These are phyloP conservation scores for Aspergillus quadrilineatus DNA, from an alignment of 2,329 filamentous ascomycete genomes.

Conservation along the genomic window DNA sequence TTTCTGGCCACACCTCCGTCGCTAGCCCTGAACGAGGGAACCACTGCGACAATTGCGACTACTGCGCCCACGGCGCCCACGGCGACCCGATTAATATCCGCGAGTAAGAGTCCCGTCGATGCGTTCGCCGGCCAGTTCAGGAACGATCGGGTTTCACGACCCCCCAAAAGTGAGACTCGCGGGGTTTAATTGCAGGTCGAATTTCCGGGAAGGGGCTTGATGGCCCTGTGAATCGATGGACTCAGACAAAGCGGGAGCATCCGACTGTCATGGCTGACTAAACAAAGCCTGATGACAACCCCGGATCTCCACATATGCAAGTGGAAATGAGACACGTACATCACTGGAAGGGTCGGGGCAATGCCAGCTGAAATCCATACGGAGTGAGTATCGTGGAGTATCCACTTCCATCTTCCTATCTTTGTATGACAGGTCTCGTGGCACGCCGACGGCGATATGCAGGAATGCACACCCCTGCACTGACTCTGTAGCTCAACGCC, in stretches of 20 bases:
- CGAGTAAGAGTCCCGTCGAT: neutral
- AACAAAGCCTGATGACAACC: neutral
- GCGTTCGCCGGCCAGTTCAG: neutral
- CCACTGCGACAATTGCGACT: neutral
- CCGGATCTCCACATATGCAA: neutral
- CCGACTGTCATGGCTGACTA: neutral
- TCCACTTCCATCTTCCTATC: neutral
- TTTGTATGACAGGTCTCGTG: neutral
- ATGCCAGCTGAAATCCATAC: neutral
- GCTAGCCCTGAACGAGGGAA: constrained; percentile 3
- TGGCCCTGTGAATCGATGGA: neutral
- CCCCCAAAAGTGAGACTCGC: too few species aligned
- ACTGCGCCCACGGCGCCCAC: neutral
- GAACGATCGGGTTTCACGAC: neutral
- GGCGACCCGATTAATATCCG: neutral
- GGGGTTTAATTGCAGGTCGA: too few species aligned
- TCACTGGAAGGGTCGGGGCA: neutral
- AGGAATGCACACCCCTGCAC: neutral
- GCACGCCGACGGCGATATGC: too few species aligned
- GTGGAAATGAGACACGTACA: neutral
- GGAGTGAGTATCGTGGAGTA: neutral
- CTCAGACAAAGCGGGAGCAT: neutral
- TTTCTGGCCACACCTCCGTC: constrained; percentile 15
- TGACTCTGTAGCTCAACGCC: neutral
- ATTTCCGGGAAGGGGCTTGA: too few species aligned